Conservation (phyloP, 306 rosid species). For the Canavalia gladiata region DNA sequence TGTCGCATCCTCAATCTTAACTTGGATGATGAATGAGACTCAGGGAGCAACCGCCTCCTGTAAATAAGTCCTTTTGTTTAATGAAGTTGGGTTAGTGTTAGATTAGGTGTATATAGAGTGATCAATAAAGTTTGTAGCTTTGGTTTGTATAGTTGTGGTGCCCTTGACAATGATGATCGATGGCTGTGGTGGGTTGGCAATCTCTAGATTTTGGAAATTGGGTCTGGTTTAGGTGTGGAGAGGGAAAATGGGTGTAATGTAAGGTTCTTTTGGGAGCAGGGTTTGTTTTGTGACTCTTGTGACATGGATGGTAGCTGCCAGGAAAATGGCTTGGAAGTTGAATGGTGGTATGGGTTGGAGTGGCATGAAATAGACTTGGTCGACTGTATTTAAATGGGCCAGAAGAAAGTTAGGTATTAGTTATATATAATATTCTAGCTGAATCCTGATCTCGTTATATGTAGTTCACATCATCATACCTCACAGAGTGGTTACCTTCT, state of each 20-base stretch:
- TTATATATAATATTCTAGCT: conserved; percentile 11
- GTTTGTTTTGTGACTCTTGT: conserved; percentile 32
- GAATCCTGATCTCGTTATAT: conserved; percentile 34
- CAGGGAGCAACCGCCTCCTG: conserved; percentile 55
- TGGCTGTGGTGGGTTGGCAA: conserved; percentile 53
- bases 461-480: conserved; percentile 34
- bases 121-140: conserved; percentile 59
- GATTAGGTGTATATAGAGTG: conserved; percentile 60
- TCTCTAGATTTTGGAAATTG: conserved; percentile 42
- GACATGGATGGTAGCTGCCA: conserved; percentile 35
- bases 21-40: conserved; percentile 58
- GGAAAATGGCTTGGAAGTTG: conserved; percentile 44
- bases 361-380: conserved; percentile 50
- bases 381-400: conserved; percentile 29
- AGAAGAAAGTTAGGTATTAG: conserved; percentile 45
- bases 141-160: conserved; percentile 49
- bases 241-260: conserved; percentile 42
- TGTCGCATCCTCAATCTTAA: conserved; percentile 82
- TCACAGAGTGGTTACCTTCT: conserved; percentile 44
- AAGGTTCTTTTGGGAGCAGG: conserved; percentile 41
- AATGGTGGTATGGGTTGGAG: conserved; percentile 43
- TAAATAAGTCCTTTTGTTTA: conserved; percentile 50
- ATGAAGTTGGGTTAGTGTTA: conserved; percentile 46
- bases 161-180: conserved; percentile 37
- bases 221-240: conserved; percentile 36